Percentiles rank a stretch among this genome's conserved stretches.
Evolutionary conservation across 495 filamentous ascomycete genomes (phyloP).

Genomic region (Talaromyces ruber): DNA sequence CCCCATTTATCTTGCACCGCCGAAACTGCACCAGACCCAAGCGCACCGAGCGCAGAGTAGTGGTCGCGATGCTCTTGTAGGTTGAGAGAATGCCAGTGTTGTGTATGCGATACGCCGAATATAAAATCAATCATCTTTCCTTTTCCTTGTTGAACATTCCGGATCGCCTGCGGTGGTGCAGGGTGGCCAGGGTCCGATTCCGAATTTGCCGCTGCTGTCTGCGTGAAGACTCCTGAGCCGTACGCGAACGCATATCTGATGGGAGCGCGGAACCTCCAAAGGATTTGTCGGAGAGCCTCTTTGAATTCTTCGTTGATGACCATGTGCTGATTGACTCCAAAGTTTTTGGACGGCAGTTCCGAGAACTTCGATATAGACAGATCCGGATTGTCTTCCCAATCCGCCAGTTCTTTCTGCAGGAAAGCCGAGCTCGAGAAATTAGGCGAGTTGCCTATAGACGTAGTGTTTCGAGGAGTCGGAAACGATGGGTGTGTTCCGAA

Average conservation of each 20-base stretch:
- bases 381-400: conserved; percentile 79
- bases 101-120: conserved; percentile 87
- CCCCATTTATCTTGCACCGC: conserved; percentile 80
- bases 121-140: conserved; percentile 99
- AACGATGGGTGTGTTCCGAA: not conserved
- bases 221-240: conserved; percentile 91
- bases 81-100: conserved; percentile 96
- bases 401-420: conserved; percentile 17
- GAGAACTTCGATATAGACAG: conserved; percentile 69
- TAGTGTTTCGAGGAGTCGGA: too few relatives aligned
- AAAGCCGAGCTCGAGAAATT: conserved; percentile 2
- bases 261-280: conserved; percentile 89
- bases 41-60: conserved; percentile 77
- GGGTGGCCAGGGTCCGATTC: conserved; percentile 54
- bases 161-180: conserved; percentile 65
- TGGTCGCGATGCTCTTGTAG: conserved; percentile 81
- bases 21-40: conserved; percentile 77
- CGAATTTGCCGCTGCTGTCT: conserved; percentile 43
- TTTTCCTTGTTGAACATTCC: conserved; percentile 71
- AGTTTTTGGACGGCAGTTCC: conserved; percentile 79
- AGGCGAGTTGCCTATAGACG: not conserved
- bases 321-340: conserved; percentile 94
- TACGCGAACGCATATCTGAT: conserved; percentile 96
- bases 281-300: conserved; percentile 74
- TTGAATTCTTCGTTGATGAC: conserved; percentile 91